These are phyloP conservation scores for Populus hybrid DNA, from an alignment of 441 rosid genomes.

Conservation along the genomic window DNA sequence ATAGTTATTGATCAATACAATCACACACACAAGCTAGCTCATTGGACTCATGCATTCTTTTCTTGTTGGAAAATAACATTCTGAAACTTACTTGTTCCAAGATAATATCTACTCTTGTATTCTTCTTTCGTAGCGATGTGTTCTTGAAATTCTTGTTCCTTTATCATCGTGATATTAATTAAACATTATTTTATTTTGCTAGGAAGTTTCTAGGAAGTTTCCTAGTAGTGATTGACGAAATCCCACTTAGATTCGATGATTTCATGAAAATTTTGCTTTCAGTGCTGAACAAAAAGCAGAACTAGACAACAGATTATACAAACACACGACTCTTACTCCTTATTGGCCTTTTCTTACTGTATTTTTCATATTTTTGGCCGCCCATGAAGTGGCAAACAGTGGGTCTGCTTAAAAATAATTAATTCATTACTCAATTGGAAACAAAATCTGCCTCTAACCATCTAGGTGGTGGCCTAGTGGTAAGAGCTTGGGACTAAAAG, in stretches of 20 bases:
- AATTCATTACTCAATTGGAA: background rate
- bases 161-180: background rate
- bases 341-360: constrained; percentile 16
- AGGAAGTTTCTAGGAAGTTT: background rate
- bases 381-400: background rate
- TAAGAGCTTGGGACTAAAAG: no score
- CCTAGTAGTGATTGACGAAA: background rate
- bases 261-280: background rate
- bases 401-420: background rate
- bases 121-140: background rate
- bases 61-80: background rate
- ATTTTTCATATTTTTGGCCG: background rate
- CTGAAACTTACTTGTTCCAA: background rate
- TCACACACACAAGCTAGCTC: background rate
- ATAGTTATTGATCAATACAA: background rate
- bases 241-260: background rate
- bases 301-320: background rate
- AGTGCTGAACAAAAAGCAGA: background rate
- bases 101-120: background rate
- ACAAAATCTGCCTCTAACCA: no score
- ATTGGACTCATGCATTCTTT: background rate
- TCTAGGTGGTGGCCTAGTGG: no score
- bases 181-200: background rate
- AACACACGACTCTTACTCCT: background rate
- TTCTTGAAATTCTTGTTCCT: background rate